These are phyloP conservation scores for Stephania yunnanensis DNA, from an alignment of 164 flowering plant species.

Conservation along the genomic window DNA sequence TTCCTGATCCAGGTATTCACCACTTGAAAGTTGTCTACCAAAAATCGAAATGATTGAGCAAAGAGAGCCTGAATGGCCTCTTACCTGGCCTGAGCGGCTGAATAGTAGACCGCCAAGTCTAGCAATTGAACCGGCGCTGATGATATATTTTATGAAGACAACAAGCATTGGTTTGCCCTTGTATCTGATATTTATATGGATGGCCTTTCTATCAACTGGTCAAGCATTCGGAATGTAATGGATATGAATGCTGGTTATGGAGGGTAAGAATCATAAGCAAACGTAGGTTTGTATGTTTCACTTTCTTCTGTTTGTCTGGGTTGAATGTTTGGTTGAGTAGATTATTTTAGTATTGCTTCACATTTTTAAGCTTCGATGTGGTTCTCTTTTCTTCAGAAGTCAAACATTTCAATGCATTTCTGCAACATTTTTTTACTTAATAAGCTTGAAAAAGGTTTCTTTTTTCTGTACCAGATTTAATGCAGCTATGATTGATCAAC, in stretches of 20 bases:
- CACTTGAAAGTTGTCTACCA: conserved; percentile 60
- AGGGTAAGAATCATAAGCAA: conserved; percentile 53
- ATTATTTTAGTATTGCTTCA: not conserved
- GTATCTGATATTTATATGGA: conserved; percentile 63
- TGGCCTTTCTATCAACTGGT: conserved; percentile 62
- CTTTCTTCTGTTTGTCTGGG: not conserved
- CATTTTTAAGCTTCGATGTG: not conserved
- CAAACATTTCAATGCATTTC: not conserved
- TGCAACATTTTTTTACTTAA: not conserved
- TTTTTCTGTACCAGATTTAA: conserved; percentile 59
- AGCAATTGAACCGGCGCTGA: conserved; percentile 33
- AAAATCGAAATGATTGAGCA: conserved; percentile 33
- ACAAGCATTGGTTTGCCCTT: conserved; percentile 53
- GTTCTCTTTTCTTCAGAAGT: not conserved
- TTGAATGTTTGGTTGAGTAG: not conserved
- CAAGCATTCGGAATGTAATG: conserved; percentile 77
- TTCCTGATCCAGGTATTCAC: conserved; percentile 53
- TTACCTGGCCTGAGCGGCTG: conserved; percentile 83
- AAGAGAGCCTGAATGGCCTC: conserved; percentile 49
- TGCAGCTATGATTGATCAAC: conserved; percentile 61
- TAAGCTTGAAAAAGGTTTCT: conserved; percentile 3
- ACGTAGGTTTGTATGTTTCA: not conserved
- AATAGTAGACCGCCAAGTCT: conserved; percentile 55
- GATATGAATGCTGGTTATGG: conserved; percentile 98
- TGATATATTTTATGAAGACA: conserved; percentile 47